Evolutionary conservation across 208 protist genomes (phyloP), one percentile per base, ranked within the genome.

Genomic region (Zelonia costaricensis): DNA sequence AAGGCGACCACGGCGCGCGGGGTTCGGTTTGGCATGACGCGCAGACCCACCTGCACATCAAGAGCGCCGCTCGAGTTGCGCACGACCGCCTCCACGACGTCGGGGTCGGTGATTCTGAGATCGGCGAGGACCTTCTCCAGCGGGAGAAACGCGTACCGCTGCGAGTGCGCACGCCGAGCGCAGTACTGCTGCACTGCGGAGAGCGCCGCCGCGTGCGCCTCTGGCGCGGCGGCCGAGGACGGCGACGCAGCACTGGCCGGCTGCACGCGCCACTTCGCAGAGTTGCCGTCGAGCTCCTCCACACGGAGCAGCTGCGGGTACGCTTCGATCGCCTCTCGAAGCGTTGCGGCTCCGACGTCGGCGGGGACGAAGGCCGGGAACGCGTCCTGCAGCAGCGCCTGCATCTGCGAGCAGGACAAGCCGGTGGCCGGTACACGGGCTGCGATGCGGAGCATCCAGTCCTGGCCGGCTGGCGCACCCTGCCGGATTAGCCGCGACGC

Each of bases 381-480:
- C 42, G 82, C 75, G 36, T 88, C 80, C 36, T 88, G 74, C 20
- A 90, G 22, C 10, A 93, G 57, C 1, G 73, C 78, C 54, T 82
- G 80, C 44, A 93, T 62, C 44, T 88, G 82, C n/a, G 82, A 66
- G 13, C 65, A 56, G 52, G 58, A 78, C 16, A 83, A 42, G 6
- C 82, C 82, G 1, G 51, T 44, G 1, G 56, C 10, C 2, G 80
- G 79, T 4, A 93, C 39, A 4, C 80, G 82, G 12, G 56, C 57
- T 0, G 82, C 76, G 30, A 93, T 69, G 20, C 60, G 59, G 10
- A 40, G 25, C 40, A 90, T 62, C 61, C 51, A 69, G 6, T 45
- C 8, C 16, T 43, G 61, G 0, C n/a, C 44, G 5, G 40, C 53
- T 6, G 13, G 28, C 6, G 35, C 44, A 9, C 16, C 23, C 27